Evolutionary conservation across 306 rosid species (phyloP), one percentile per base, ranked within the genome.

Genomic region (Prunus mira): DNA sequence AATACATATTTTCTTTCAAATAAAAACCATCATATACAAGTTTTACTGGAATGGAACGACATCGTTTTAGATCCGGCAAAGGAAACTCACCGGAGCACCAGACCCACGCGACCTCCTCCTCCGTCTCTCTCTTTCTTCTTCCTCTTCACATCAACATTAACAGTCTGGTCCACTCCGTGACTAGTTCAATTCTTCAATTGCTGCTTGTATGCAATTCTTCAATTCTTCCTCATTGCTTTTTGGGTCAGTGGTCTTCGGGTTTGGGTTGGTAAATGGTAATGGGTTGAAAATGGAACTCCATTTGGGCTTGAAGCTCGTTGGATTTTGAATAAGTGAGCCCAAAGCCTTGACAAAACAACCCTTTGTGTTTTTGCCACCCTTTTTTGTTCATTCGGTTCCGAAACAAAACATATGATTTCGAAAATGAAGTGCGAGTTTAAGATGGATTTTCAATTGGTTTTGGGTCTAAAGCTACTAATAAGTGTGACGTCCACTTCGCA

Each of bases 71-170:
- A 74, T 47, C 71, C 56, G 38, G 30, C 0, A 11, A 25, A 27
- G 61, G 60, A 18, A 65, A 61, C 69, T 47, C 27, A 61, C 69
- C 25, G 24, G 57, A 58, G 55, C 73, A 5, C 58, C 45, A 41
- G 51, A 32, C 9, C 67, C 17, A 50, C 12, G 25, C 17, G 5
- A 41, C 14, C 22, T 41, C n/a, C 22, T 72, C 67, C 67, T 24
- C n/a, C 51, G 46, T 50, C 75, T 61, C 28, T 45, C 58, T 73
- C 46, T n/a, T 5, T 45, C 72, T 47, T 70, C 61, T 69, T 70
- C 63, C 38, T 71, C 63, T 34, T 65, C 50, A 3, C 45, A 34
- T 41, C 45, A 71, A 54, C 30, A 52, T 19, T 71, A 50, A 51
- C 28, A n/a, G 18, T 27, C 25, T 17, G 10, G 58, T 25, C 11